Evolutionary conservation across 306 rosid genomes (phyloP), one percentile per base, ranked within the genome.

Genomic region (Urtica urens): DNA sequence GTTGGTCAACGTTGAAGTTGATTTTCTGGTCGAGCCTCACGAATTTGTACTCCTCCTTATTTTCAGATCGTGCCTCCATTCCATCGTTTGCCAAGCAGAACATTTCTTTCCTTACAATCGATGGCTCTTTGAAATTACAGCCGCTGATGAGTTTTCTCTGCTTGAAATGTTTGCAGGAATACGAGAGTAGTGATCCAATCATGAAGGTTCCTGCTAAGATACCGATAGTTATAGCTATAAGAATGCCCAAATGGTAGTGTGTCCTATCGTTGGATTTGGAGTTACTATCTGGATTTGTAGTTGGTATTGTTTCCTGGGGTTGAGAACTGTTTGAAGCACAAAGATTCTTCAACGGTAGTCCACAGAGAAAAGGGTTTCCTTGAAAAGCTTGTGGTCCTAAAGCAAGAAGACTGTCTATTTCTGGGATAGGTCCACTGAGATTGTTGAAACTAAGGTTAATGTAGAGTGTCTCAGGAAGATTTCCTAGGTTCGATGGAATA

Each of bases 321-420:
- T 93, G 78, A 10, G 87, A 60, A 63, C 47, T 74, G 45, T 62
- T 78, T 26, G 77, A 62, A 41, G 82, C 71, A 67, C 99, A 90
- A 5, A 77, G 70, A 38, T 64, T 77, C 79, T 85, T 85, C 99
- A 84, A 73, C 18, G 99, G 99, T 14, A 94, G 80, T 35, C 94
- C 95, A 64, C 99, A 90, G 7, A 90, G 77, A 40, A 75, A 77
- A 71, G 82, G 84, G 53, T 90, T 90, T 13, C 99, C 99, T 48
- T 84, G 71, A 56, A 90, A 90, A 53, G 99, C 99, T 35, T 95
- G 84, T 38, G 99, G 99, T 27, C 99, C 99, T 79, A 86, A 72
- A 27, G 79, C 81, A 73, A 85, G 72, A 21, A 90, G 72, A 77
- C 92, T 88, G 64, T 93, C 94, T 55, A 51, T 79, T 60, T 90